These are phyloP conservation scores for Sclerotinia minor DNA, from an alignment of 2,329 filamentous ascomycete species.

Conservation along the genomic window DNA sequence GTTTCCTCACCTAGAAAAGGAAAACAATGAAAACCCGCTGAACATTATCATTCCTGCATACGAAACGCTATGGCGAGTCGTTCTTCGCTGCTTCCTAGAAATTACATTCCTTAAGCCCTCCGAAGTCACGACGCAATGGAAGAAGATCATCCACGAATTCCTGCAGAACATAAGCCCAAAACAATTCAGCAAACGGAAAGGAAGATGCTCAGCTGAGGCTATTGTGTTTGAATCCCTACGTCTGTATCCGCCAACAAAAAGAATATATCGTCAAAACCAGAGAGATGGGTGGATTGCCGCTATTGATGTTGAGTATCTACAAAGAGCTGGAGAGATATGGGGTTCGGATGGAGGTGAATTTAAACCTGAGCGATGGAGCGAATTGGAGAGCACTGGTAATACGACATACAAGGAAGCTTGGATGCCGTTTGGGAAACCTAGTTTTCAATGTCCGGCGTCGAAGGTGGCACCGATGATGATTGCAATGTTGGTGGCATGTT, in stretches of 20 bases:
- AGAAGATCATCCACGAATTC: neutral
- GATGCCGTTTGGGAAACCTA: conserved; percentile 24
- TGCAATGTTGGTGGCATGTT: conserved; percentile 19
- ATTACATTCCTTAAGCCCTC: conserved; percentile 11
- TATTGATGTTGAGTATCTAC: conserved; percentile 20
- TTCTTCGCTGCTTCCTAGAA: conserved; percentile 25
- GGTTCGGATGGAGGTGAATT: conserved; percentile 4
- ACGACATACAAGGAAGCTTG: neutral
- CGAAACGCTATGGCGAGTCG: conserved; percentile 27
- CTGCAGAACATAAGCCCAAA: neutral
- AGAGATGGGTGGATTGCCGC: neutral
- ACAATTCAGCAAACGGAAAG: conserved; percentile 2
- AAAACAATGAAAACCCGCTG: conserved; percentile 18
- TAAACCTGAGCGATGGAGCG: conserved; percentile 16
- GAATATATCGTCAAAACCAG: conserved; percentile 17
- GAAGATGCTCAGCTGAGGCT: neutral
- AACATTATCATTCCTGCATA: conserved; percentile 28
- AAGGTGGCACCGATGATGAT: conserved; percentile 24
- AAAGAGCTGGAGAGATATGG: conserved; percentile 16
- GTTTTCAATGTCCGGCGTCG: conserved; percentile 13
- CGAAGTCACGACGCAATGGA: neutral
- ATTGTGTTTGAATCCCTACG: conserved; percentile 21
- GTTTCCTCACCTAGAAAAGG: neutral
- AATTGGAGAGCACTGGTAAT: neutral
- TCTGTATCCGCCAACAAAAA: conserved; percentile 22